phyloP scores from a whole-genome alignment of 2,329 filamentous ascomycete genomes.

The Clathrospora elynae region DNA sequence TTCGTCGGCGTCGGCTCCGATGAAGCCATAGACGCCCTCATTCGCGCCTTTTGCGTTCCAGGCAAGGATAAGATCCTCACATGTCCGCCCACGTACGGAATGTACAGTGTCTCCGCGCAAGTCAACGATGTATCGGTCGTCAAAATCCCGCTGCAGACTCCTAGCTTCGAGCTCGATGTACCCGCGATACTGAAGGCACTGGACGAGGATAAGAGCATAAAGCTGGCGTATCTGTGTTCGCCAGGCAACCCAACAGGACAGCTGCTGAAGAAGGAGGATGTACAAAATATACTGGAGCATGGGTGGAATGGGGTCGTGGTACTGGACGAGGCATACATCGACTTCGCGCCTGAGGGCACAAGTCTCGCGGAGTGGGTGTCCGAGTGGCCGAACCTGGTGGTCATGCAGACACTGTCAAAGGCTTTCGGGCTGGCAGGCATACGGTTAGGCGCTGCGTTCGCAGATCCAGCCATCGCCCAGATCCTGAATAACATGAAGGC shows the following conservation, averaged over 20 bases:
- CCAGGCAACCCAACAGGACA: constrained; percentile 93
- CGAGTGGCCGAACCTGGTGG: constrained; percentile 93
- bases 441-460: constrained; percentile 83
- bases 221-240: constrained; percentile 90
- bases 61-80: constrained; percentile 88
- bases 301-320: constrained; percentile 95
- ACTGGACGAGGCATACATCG: constrained; percentile 94
- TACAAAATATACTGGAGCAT: constrained; percentile 77
- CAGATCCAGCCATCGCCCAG: constrained; percentile 71
- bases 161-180: constrained; percentile 73
- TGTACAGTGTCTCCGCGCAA: constrained; percentile 94
- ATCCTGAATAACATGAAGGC: constrained; percentile 93
- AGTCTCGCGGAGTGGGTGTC: constrained; percentile 89
- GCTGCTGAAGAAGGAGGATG: constrained; percentile 74
- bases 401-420: constrained; percentile 98
- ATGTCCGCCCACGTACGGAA: constrained; percentile 96
- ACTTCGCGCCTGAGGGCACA: constrained; percentile 80
- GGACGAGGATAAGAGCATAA: constrained; percentile 69
- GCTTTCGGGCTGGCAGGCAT: constrained; percentile 96
- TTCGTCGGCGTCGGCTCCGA: constrained; percentile 97
- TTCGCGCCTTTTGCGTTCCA: constrained; percentile 91
- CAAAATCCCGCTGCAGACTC: constrained; percentile 79
- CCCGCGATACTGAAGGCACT: constrained; percentile 70
- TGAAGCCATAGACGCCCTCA: constrained; percentile 92
- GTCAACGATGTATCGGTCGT: constrained; percentile 90